Conservation (phyloP, 2,329 filamentous ascomycete genomes). For the Hypoxylon sp. region DNA sequence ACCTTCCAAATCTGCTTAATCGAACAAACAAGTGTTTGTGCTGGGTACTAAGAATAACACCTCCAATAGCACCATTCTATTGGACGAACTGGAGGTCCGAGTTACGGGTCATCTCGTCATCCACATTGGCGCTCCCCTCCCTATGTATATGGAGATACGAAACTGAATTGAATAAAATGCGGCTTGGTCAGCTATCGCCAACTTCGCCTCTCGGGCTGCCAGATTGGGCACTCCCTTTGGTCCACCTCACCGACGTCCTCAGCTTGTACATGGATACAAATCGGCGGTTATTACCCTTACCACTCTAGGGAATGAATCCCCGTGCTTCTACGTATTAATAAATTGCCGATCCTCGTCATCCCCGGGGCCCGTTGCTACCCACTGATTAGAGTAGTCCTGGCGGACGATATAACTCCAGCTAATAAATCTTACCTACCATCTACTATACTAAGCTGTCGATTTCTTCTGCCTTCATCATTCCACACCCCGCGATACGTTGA, state of each 20-base stretch:
- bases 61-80: conserved; percentile 16
- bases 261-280: conserved; percentile 16
- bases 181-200: conserved; percentile 10
- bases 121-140: conserved; percentile 10
- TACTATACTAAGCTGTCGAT: conserved; percentile 12
- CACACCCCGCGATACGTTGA: conserved; percentile 22
- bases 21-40: conserved; percentile 8
- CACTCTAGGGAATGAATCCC: conserved; percentile 17
- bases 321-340: conserved; percentile 37
- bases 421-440: conserved; percentile 23
- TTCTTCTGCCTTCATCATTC: conserved; percentile 24
- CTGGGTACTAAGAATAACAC: background rate
- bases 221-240: conserved; percentile 15
- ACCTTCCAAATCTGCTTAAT: conserved; percentile 22
- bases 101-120: conserved; percentile 6
- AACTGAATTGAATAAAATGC: background rate
- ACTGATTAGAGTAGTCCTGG: conserved; percentile 9
- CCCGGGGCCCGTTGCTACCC: conserved; percentile 13
- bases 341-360: conserved; percentile 42
- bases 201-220: conserved; percentile 8
- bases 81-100: conserved; percentile 8
- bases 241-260: conserved; percentile 15
- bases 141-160: conserved; percentile 9
- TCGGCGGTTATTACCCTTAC: conserved; percentile 16
- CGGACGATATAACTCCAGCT: conserved; percentile 17